Evolutionary conservation across 306 rosid genomes (phyloP).

Genomic region (Dryas drummondii): DNA sequence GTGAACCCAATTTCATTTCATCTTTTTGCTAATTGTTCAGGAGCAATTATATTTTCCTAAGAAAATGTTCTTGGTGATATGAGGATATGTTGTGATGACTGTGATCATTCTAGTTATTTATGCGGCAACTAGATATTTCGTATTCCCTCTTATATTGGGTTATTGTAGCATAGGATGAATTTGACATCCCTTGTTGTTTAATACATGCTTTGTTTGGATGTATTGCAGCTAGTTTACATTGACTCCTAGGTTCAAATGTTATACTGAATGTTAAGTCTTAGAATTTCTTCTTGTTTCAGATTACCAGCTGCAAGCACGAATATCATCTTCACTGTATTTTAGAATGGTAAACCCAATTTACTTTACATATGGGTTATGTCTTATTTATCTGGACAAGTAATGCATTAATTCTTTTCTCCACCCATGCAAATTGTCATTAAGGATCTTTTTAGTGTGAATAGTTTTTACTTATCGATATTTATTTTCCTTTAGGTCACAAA

Average conservation of each 20-base stretch:
- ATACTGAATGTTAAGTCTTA: slow-evolving; percentile 1
- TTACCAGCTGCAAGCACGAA: slow-evolving; percentile 90
- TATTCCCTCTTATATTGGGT: not conserved
- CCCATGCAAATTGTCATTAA: not conserved
- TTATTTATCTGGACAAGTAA: not conserved
- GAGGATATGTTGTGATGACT: not conserved
- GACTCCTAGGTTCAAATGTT: not conserved
- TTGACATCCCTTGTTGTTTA: not conserved
- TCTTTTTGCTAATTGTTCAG: not conserved
- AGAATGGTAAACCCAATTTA: slow-evolving; percentile 63
- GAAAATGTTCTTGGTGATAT: not conserved
- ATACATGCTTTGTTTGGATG: not conserved
- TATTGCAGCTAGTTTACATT: not conserved
- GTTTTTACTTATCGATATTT: slow-evolving; percentile 13
- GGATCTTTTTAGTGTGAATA: not conserved
- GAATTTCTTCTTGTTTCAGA: slow-evolving; percentile 44
- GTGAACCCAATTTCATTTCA: not conserved
- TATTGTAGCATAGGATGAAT: not conserved
- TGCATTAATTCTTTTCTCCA: not conserved
- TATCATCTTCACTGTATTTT: slow-evolving; percentile 95
- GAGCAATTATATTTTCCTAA: not conserved
- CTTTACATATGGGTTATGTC: not conserved
- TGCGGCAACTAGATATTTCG: not conserved
- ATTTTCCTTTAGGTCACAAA: slow-evolving; percentile 63
- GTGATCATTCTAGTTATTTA: not conserved